Evolutionary conservation across 257 asterid genomes (phyloP).

Genomic region (Nicotiana attenuata): DNA sequence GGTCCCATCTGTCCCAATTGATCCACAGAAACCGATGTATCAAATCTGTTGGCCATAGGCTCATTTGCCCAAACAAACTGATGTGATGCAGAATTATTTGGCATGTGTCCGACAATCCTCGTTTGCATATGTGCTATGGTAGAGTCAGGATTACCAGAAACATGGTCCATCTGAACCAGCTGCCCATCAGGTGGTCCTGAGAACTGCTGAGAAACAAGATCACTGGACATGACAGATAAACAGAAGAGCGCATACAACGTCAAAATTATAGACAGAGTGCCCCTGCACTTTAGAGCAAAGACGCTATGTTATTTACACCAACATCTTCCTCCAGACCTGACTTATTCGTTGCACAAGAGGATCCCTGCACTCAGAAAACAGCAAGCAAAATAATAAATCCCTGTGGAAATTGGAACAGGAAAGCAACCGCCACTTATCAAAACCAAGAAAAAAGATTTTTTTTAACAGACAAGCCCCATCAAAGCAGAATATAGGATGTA

Average conservation of each 20-base stretch:
- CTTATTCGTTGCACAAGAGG: not conserved
- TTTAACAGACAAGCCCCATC: not conserved
- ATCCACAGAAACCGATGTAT: constrained; percentile 21
- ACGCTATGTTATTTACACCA: not conserved
- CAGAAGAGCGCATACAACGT: constrained; percentile 6
- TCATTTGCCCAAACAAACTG: constrained; percentile 20
- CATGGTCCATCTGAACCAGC: constrained; percentile 54
- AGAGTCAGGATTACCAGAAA: constrained; percentile 39
- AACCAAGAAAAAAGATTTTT: not conserved
- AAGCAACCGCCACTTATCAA: not conserved
- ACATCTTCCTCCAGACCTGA: not conserved
- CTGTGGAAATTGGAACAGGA: not conserved
- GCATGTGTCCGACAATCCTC: constrained; percentile 31
- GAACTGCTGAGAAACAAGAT: constrained; percentile 43
- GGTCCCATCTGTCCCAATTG: constrained; percentile 24
- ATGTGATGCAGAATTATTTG: constrained; percentile 21
- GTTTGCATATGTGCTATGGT: constrained; percentile 41
- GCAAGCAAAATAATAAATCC: not conserved
- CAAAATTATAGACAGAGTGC: not conserved
- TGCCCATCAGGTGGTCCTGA: constrained; percentile 33
- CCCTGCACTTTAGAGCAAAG: not conserved
- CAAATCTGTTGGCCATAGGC: constrained; percentile 29
- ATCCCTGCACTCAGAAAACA: constrained; percentile 8
- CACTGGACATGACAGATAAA: constrained; percentile 39
- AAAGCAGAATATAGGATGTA: not conserved